A percentile compares a stretch with the other conserved stretches of the same genome.
phyloP scores from a whole-genome alignment of 345 rosid species.

The Arabis hirsuta region DNA sequence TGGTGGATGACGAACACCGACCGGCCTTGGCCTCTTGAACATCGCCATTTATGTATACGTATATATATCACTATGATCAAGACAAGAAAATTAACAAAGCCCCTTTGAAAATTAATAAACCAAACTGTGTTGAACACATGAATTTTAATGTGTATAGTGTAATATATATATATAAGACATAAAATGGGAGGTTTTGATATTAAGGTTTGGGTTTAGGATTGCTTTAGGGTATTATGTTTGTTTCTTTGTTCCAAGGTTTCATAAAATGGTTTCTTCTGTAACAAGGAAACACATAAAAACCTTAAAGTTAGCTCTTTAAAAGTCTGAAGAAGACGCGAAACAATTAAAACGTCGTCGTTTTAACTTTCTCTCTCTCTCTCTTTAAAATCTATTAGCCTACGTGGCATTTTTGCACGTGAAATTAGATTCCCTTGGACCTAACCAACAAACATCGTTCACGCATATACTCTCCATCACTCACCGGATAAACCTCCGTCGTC shows the following conservation, averaged over 20 bases:
- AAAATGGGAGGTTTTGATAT: constrained; percentile 28
- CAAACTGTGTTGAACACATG: constrained; percentile 14
- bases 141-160: constrained; percentile 16
- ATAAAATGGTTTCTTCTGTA: constrained; percentile 26
- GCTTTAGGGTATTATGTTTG: constrained; percentile 38
- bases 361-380: too few species aligned
- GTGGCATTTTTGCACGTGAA: constrained; percentile 35
- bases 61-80: constrained; percentile 11
- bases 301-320: background rate
- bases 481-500: constrained; percentile 42
- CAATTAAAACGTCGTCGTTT: constrained; percentile 19
- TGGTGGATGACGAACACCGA: constrained; percentile 40
- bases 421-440: constrained; percentile 15
- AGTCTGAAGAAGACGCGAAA: constrained; percentile 7
- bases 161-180: constrained; percentile 28
- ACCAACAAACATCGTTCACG: background rate
- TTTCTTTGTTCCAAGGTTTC: constrained; percentile 34
- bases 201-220: constrained; percentile 43
- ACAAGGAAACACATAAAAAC: constrained; percentile 27
- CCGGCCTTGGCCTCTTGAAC: constrained; percentile 26
- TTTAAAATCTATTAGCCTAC: background rate
- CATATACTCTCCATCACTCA: constrained; percentile 21
- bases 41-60: constrained; percentile 20
- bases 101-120: background rate
- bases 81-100: background rate